These are phyloP conservation scores for Diaporthe sp. DNA, from an alignment of 2,329 filamentous ascomycete species.

Conservation along the genomic window DNA sequence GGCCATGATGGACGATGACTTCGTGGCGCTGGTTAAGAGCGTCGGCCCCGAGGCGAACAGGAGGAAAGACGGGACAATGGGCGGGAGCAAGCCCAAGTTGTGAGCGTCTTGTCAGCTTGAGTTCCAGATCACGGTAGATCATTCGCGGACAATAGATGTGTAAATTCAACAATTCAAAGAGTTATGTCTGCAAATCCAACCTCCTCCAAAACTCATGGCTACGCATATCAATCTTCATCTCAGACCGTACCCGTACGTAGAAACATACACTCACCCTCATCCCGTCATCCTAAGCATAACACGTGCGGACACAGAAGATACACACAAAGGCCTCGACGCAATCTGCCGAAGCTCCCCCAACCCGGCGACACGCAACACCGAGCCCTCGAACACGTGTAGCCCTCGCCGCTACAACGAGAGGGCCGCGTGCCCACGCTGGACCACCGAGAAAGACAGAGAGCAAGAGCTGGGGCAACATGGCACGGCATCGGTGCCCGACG, in stretches of 20 bases:
- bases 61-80: constrained; percentile 27
- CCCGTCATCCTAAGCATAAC: not conserved
- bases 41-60: constrained; percentile 36
- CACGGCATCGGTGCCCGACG: constrained; percentile 24
- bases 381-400: not conserved
- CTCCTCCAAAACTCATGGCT: not conserved
- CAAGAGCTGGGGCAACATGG: not conserved
- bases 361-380: not conserved
- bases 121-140: not conserved
- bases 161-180: not conserved
- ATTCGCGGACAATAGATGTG: not conserved
- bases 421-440: too few relatives aligned
- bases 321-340: constrained; percentile 6
- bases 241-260: not conserved
- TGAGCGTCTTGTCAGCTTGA: not conserved
- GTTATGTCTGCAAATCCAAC: not conserved
- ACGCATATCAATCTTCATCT: not conserved
- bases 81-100: constrained; percentile 30
- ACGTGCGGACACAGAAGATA: not conserved
- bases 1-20: constrained; percentile 67
- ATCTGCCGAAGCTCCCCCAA: constrained; percentile 5
- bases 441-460: too few relatives aligned
- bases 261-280: not conserved
- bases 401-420: too few relatives aligned
- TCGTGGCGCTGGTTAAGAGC: constrained; percentile 62